Percentiles rank a stretch among this genome's conserved stretches.
These are phyloP conservation scores for Teratosphaeria destructans DNA, from an alignment of 2,329 filamentous ascomycete genomes.

Conservation along the genomic window DNA sequence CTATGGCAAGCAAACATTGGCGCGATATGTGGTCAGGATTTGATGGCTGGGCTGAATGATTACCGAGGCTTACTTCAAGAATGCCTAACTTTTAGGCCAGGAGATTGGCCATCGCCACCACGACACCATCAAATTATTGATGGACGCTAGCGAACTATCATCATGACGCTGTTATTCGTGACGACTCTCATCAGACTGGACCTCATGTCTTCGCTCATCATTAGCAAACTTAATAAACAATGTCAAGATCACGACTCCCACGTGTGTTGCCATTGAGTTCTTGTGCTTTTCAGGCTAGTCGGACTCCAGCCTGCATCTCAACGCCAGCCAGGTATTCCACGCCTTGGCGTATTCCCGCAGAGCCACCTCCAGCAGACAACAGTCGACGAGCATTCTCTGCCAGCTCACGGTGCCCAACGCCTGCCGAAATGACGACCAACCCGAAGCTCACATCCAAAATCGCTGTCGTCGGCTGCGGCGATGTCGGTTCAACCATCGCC, in stretches of 20 bases:
- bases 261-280: background rate
- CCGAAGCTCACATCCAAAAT: slow-evolving; percentile 18
- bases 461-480: slow-evolving; percentile 42
- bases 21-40: too few species aligned
- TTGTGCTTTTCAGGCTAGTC: background rate
- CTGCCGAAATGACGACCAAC: background rate
- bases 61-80: too few species aligned
- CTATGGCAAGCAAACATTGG: too few species aligned
- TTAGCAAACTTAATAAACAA: background rate
- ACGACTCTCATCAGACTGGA: background rate
- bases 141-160: background rate
- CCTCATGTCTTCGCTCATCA: background rate
- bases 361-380: background rate
- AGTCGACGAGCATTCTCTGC: background rate
- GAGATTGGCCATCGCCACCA: too few species aligned
- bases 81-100: too few species aligned
- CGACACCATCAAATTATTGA: too few species aligned
- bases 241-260: background rate
- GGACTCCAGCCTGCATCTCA: background rate
- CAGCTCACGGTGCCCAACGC: background rate
- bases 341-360: background rate
- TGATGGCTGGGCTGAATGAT: too few species aligned
- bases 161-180: background rate
- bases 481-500: slow-evolving; percentile 42
- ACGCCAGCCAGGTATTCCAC: background rate